Conservation (phyloP, 1,284 basidiomycete genomes). For the Rhodotorula sp. region DNA sequence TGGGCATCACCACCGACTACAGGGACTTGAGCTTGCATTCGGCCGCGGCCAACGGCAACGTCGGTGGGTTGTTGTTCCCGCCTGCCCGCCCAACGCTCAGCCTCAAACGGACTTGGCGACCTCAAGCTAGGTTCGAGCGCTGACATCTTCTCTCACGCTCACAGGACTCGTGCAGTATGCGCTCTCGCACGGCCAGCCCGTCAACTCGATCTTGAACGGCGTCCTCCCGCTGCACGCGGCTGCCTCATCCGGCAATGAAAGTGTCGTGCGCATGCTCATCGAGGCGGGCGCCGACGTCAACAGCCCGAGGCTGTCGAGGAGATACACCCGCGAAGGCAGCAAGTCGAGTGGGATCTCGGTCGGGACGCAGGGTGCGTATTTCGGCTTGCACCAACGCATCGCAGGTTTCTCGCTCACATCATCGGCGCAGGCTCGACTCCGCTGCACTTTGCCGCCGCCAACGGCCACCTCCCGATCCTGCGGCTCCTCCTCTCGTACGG, state of each 20-base stretch:
- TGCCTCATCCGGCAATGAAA: constrained; percentile 77
- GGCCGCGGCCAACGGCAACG: constrained; percentile 81
- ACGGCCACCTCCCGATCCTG: constrained; percentile 75
- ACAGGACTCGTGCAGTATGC: constrained; percentile 76
- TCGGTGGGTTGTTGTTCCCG: constrained; percentile 3
- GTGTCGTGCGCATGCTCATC: constrained; percentile 80
- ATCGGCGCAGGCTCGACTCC: constrained; percentile 69
- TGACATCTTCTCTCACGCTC: too few relatives aligned
- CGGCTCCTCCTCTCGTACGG: constrained; percentile 75
- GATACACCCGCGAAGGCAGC: constrained; percentile 65
- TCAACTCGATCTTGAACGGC: constrained; percentile 88
- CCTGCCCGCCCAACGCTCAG: neutral
- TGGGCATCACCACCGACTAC: constrained; percentile 36
- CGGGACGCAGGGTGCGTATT: constrained; percentile 59
- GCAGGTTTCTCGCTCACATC: neutral
- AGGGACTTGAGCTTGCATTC: constrained; percentile 75
- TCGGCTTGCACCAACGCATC: constrained; percentile 17
- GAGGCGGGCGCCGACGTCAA: constrained; percentile 91
- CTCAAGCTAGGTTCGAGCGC: too few relatives aligned
- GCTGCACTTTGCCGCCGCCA: constrained; percentile 90
- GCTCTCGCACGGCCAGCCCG: constrained; percentile 85
- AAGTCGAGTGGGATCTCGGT: constrained; percentile 58
- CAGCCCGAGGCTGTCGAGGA: constrained; percentile 70
- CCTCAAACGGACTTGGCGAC: neutral
- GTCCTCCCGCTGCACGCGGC: constrained; percentile 89